Percentiles rank a stretch among this genome's conserved stretches.
These are phyloP conservation scores for Starmera dryadoides DNA, from an alignment of 805 yeast genomes.

Conservation along the genomic window DNA sequence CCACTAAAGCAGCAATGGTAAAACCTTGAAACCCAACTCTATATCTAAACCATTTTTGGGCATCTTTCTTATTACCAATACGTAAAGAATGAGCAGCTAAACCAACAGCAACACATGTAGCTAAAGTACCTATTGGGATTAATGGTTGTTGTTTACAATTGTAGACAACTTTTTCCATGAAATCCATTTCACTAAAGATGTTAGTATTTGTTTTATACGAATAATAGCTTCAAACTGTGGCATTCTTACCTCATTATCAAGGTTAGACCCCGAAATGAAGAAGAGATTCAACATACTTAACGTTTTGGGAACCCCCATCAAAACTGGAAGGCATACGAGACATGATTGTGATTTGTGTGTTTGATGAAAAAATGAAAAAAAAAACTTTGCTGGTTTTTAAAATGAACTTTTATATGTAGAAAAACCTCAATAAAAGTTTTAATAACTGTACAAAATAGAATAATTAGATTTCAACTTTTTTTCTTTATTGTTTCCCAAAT, in stretches of 20 bases:
- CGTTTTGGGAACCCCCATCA: constrained; percentile 12
- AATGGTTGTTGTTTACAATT: constrained; percentile 81
- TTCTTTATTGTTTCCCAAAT: no score
- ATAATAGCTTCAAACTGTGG: no score
- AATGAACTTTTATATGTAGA: no score
- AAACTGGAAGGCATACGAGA: constrained; percentile 28
- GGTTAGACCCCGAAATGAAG: not conserved
- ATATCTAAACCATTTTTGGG: constrained; percentile 84
- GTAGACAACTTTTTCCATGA: constrained; percentile 48
- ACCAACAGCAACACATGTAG: constrained; percentile 74
- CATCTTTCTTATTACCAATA: constrained; percentile 62
- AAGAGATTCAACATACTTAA: not conserved
- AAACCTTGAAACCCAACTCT: constrained; percentile 84
- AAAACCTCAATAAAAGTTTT: no score
- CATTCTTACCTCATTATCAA: constrained; percentile 23
- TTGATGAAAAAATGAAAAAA: no score
- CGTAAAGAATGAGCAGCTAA: constrained; percentile 73
- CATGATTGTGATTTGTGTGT: constrained; percentile 10
- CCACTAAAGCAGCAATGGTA: constrained; percentile 74
- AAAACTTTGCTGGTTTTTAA: no score
- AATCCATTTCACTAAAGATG: constrained; percentile 33
- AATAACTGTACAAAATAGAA: no score
- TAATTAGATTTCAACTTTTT: no score
- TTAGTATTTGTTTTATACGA: no score
- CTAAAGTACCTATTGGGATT: constrained; percentile 76